phyloP scores from a whole-genome alignment of 768 basidiomycete genomes.

The Imleria badia region DNA sequence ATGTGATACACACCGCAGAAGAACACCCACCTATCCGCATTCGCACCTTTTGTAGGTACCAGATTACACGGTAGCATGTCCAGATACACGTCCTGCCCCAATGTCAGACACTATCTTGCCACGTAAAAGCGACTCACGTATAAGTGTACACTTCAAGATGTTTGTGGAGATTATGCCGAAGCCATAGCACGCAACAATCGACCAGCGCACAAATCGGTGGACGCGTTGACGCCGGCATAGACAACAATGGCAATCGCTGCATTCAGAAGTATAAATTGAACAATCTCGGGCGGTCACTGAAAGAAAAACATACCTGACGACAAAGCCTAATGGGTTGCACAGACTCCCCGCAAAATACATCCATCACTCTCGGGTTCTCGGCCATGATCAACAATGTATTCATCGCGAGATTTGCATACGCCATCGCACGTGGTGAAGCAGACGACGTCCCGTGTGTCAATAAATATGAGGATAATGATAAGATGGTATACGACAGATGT shows the following conservation, averaged over 20 bases:
- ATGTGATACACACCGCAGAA: not conserved
- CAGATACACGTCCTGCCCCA: slow-evolving; percentile 52
- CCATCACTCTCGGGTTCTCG: slow-evolving; percentile 50
- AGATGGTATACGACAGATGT: slow-evolving; percentile 45
- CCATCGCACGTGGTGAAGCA: slow-evolving; percentile 54
- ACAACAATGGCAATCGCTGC: slow-evolving; percentile 54
- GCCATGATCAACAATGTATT: slow-evolving; percentile 51
- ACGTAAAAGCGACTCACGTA: slow-evolving; percentile 38
- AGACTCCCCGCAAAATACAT: slow-evolving; percentile 42
- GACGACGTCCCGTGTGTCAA: slow-evolving; percentile 66
- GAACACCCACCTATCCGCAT: slow-evolving; percentile 53
- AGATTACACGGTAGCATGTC: slow-evolving; percentile 53
- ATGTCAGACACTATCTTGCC: not conserved
- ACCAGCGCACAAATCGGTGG: slow-evolving; percentile 57
- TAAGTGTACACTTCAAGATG: slow-evolving; percentile 57
- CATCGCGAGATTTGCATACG: slow-evolving; percentile 61
- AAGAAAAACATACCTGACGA: slow-evolving; percentile 50
- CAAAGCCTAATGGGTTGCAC: slow-evolving; percentile 52
- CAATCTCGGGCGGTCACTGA: not conserved
- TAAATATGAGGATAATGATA: slow-evolving; percentile 64
- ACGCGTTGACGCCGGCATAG: slow-evolving; percentile 37
- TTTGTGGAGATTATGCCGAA: slow-evolving; percentile 69
- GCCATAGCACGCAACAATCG: slow-evolving; percentile 70
- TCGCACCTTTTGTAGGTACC: slow-evolving; percentile 53
- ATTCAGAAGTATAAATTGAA: not conserved